Evolutionary conservation across 768 basidiomycete genomes (phyloP).

Genomic region (Tricholomella constricta): DNA sequence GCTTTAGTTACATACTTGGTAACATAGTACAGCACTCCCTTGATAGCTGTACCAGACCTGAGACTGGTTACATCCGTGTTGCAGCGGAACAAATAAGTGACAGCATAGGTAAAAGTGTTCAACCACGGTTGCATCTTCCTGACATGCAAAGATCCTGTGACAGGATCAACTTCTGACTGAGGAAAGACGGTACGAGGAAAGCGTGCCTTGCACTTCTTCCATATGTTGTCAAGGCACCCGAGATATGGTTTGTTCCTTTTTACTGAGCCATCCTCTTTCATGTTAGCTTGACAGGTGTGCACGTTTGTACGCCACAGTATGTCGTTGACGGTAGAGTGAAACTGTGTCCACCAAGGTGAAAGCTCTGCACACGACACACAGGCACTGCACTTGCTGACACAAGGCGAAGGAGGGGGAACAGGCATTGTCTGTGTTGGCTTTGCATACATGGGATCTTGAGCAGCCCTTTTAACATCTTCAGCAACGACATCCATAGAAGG

Average conservation of each 20-base stretch:
- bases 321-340: slow-evolving; percentile 26
- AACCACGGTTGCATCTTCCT: slow-evolving; percentile 37
- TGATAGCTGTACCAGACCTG: too few relatives aligned
- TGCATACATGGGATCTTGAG: background rate
- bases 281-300: slow-evolving; percentile 23
- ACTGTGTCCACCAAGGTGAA: slow-evolving; percentile 17
- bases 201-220: slow-evolving; percentile 30
- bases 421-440: slow-evolving; percentile 26
- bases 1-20: slow-evolving; percentile 47
- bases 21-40: slow-evolving; percentile 39
- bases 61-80: too few relatives aligned
- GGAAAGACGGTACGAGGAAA: slow-evolving; percentile 33
- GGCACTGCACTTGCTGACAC: slow-evolving; percentile 3
- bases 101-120: slow-evolving; percentile 32
- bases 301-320: slow-evolving; percentile 30
- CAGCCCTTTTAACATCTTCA: background rate
- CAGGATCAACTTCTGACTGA: slow-evolving; percentile 23
- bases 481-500: background rate
- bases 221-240: slow-evolving; percentile 30
- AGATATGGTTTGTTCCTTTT: slow-evolving; percentile 4
- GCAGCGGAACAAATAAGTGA: slow-evolving; percentile 41
- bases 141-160: slow-evolving; percentile 29
- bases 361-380: slow-evolving; percentile 23
- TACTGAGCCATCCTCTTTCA: slow-evolving; percentile 15
- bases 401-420: slow-evolving; percentile 16